Percentiles rank a stretch among this genome's conserved stretches.
phyloP scores from a whole-genome alignment of 768 basidiomycete genomes.

The Lactarius hatsudake region DNA sequence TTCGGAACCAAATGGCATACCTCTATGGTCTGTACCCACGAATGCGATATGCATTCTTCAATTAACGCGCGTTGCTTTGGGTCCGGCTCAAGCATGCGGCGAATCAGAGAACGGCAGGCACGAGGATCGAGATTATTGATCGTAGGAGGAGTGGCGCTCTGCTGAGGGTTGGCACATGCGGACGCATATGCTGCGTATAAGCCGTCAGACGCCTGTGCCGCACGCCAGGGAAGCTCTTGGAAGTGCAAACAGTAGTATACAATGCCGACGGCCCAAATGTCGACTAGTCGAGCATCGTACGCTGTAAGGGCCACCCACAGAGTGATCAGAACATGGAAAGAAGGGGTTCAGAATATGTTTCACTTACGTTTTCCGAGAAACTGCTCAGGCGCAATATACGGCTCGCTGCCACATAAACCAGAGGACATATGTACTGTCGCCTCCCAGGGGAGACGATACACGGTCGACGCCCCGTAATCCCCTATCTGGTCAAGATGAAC shows the following conservation, averaged over 20 bases:
- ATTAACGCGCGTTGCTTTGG: slow-evolving; percentile 72
- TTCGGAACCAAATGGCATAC: slow-evolving; percentile 67
- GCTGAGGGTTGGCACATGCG: slow-evolving; percentile 48
- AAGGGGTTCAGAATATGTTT: slow-evolving; percentile 33
- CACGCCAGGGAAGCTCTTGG: slow-evolving; percentile 97
- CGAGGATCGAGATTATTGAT: slow-evolving; percentile 88
- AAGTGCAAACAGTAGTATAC: slow-evolving; percentile 99
- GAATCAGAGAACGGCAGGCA: slow-evolving; percentile 76
- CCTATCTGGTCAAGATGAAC: slow-evolving; percentile 65
- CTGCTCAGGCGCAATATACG: slow-evolving; percentile 98
- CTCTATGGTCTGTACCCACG: slow-evolving; percentile 81
- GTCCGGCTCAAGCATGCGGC: slow-evolving; percentile 95
- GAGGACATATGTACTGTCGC: slow-evolving; percentile 95
- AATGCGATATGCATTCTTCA: slow-evolving; percentile 74
- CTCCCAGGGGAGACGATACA: slow-evolving; percentile 98
- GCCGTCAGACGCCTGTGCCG: slow-evolving; percentile 77
- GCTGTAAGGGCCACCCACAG: slow-evolving; percentile 46
- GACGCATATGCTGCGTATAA: slow-evolving; percentile 76
- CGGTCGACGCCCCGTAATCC: slow-evolving; percentile 98
- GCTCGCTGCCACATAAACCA: slow-evolving; percentile 95
- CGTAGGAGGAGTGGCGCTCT: slow-evolving; percentile 54
- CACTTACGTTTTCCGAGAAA: slow-evolving; percentile 94
- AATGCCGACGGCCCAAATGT: slow-evolving; percentile 96
- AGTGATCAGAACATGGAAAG: slow-evolving; percentile 41
- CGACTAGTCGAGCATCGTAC: slow-evolving; percentile 95